Evolutionary conservation across 2,329 filamentous ascomycete genomes (phyloP), one percentile per base, ranked within the genome.

Genomic region (Grosmannia serpens): DNA sequence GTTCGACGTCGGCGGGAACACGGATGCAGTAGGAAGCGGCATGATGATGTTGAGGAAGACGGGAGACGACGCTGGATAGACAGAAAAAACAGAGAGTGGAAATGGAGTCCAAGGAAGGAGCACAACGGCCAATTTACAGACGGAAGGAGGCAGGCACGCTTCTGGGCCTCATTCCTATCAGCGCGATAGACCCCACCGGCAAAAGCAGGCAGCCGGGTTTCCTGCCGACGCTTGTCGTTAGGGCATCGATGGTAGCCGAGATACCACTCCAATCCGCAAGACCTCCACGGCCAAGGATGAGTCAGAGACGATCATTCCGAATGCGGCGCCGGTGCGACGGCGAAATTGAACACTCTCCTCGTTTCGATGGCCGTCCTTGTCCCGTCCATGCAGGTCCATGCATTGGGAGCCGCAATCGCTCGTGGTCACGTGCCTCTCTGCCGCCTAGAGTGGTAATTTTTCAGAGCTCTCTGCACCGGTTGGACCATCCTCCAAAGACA

Each of bases 11-110:
- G 74, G 71, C 61, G 75, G 74, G 65, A 75, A 80, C 13, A 81
- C 64, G 29, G 78, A 77, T 0, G 73, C 66, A 1, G 72, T 77
- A 2, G 75, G 69, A 58, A 77, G 74, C 41, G 78, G 74, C 79
- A 82, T 81, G 41, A 55, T 11, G 53, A 22, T 15, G 15, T n/a
- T 6, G 33, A 8, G 46, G 2, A 2, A 50, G 8, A 13, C 17
- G 27, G 49, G 31, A 51, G 26, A 31, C 9, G 20, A 8, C 38
- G 20, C 47, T 50, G 47, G 11, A 31, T 24, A 29, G n/a, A 31
- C 22, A 38, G 2, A 26, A 24, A 54, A 53, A 26, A 20, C 24
- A 50, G 17, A 31, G 10, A n/a, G 2, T 15, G 38, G 46, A 46
- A 29, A 22, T 31, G 10, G 24, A 31, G 46, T 49, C 46, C 11